Evolutionary conservation across 345 rosid species (phyloP).

Genomic region (Ceriops decandra): DNA sequence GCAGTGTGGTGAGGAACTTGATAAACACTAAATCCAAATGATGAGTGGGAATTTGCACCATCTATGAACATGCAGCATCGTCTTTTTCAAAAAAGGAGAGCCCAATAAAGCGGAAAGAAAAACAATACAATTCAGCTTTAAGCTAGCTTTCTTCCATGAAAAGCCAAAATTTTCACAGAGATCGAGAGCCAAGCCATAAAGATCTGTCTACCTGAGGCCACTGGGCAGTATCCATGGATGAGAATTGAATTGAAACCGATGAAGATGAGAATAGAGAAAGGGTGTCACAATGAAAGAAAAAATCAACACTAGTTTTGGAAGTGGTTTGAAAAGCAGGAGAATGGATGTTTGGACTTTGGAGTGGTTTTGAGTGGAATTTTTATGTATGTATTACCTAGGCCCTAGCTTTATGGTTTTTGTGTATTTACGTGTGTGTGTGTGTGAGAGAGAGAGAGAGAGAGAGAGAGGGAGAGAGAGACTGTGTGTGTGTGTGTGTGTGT

Average conservation of each 20-base stretch:
- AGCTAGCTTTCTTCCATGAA: neutral
- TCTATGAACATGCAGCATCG: conserved; percentile 29
- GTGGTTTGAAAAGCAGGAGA: neutral
- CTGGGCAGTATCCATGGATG: conserved; percentile 54
- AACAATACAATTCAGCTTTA: neutral
- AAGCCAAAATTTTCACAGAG: conserved; percentile 8
- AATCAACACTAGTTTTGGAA: neutral
- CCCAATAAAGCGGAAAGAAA: conserved; percentile 12
- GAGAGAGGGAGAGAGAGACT: neutral
- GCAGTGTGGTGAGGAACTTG: conserved; percentile 28
- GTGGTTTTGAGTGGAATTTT: neutral
- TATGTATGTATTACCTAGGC: conserved; percentile 5
- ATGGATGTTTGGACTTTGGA: neutral
- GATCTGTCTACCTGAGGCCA: conserved; percentile 87
- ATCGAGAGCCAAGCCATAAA: conserved; percentile 5
- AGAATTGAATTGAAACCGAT: neutral
- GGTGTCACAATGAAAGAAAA: neutral
- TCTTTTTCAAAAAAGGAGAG: conserved; percentile 18
- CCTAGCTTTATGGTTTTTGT: conserved; percentile 14
- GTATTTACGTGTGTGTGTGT: neutral
- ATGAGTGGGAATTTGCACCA: conserved; percentile 40
- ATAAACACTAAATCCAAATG: conserved; percentile 35
- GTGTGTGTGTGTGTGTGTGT: neutral
- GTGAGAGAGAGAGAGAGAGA: conserved; percentile 10
- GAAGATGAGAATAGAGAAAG: too few species aligned